phyloP scores from a whole-genome alignment of 2,329 filamentous ascomycete species.

The Thelonectria olida region DNA sequence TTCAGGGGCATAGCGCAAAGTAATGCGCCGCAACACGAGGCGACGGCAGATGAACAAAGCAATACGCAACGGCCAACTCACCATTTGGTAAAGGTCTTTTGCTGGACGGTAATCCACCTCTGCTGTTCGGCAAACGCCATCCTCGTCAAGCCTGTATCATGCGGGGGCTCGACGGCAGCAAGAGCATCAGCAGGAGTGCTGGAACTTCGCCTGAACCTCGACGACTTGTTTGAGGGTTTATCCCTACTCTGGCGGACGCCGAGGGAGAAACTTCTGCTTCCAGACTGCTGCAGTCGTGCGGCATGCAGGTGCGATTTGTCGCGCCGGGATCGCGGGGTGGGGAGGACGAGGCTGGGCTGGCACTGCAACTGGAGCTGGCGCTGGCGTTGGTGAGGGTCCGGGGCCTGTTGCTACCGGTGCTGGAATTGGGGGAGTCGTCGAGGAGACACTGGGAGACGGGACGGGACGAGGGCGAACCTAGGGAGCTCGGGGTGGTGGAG shows the following conservation, averaged over 20 bases:
- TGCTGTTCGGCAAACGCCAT: conserved; percentile 74
- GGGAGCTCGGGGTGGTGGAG: conserved; percentile 35
- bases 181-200: conserved; percentile 53
- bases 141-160: conserved; percentile 62
- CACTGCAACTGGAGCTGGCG: conserved; percentile 36
- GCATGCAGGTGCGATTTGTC: conserved; percentile 61
- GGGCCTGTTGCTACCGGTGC: conserved; percentile 31
- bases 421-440: conserved; percentile 23
- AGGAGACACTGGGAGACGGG: conserved; percentile 33
- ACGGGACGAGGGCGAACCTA: conserved; percentile 31
- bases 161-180: conserved; percentile 56
- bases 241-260: conserved; percentile 28
- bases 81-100: conserved; percentile 99
- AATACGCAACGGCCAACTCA: conserved; percentile 31
- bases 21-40: conserved; percentile 2
- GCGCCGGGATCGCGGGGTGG: conserved; percentile 51
- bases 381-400: conserved; percentile 32
- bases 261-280: conserved; percentile 47
- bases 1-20: not conserved
- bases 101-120: conserved; percentile 82
- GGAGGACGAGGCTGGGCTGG: conserved; percentile 27
- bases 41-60: not conserved
- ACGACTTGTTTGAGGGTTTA: conserved; percentile 31
- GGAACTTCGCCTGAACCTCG: conserved; percentile 45
- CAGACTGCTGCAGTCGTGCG: conserved; percentile 57